These are phyloP conservation scores for Wickerhamiella brachini DNA, from an alignment of 805 yeast species.

Conservation along the genomic window DNA sequence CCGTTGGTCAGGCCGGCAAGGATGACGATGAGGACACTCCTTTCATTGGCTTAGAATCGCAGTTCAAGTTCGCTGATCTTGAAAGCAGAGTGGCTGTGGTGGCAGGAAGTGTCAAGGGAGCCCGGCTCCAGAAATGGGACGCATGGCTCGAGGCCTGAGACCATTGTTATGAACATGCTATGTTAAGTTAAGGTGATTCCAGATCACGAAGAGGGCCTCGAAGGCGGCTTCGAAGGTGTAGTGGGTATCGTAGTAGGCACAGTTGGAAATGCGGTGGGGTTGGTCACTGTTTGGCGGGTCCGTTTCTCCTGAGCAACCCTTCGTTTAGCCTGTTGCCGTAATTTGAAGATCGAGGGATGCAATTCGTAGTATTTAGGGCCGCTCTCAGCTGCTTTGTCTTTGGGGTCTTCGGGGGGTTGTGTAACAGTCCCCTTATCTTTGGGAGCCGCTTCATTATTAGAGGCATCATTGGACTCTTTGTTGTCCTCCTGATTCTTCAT, in stretches of 20 bases:
- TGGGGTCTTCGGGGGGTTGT: not conserved
- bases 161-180: slow-evolving; percentile 33
- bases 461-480: not conserved
- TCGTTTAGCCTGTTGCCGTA: slow-evolving; percentile 25
- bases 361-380: slow-evolving; percentile 16
- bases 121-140: slow-evolving; percentile 45
- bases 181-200: slow-evolving; percentile 25
- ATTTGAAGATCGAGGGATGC: slow-evolving; percentile 30
- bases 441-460: not conserved
- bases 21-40: slow-evolving; percentile 32
- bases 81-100: slow-evolving; percentile 51
- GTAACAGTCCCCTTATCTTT: not conserved
- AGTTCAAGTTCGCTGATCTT: slow-evolving; percentile 50
- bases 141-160: slow-evolving; percentile 60
- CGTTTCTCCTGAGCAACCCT: slow-evolving; percentile 20
- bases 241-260: slow-evolving; percentile 21
- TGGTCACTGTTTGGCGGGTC: slow-evolving; percentile 20
- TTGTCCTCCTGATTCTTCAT: slow-evolving; percentile 8
- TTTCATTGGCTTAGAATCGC: slow-evolving; percentile 28
- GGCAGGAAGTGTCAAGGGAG: slow-evolving; percentile 57
- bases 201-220: no score
- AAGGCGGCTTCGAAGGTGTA: not conserved
- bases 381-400: not conserved
- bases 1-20: slow-evolving; percentile 31
- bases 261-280: slow-evolving; percentile 24